Evolutionary conservation across 306 rosid genomes (phyloP).

Genomic region (Vigna reflexopilosa): DNA sequence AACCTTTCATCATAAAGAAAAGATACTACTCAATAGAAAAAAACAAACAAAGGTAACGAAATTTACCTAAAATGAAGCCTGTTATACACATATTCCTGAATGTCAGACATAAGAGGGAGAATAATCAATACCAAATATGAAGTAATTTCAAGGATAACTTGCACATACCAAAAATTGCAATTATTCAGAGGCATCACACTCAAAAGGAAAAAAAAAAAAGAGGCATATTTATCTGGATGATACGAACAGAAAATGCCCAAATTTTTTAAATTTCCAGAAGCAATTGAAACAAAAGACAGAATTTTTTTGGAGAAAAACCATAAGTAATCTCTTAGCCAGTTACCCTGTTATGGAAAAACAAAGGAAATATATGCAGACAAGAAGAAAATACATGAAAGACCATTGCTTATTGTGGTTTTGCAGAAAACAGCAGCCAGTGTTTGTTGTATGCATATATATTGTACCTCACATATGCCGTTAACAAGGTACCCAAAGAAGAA

Average conservation of each 20-base stretch:
- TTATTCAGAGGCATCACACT: constrained; percentile 12
- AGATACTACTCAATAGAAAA: not conserved
- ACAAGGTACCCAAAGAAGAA: constrained; percentile 96
- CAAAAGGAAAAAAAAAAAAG: not conserved
- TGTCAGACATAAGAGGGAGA: not conserved
- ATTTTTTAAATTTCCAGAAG: constrained; percentile 23
- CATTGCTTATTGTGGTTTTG: not conserved
- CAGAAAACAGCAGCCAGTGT: not conserved
- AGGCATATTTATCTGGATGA: not conserved
- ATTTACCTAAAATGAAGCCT: constrained; percentile 89
- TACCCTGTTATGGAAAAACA: not conserved
- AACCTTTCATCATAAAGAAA: not conserved
- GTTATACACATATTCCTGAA: constrained; percentile 97
- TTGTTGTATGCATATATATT: no score
- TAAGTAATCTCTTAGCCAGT: not conserved
- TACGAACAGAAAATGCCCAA: not conserved
- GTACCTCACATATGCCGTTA: constrained; percentile 94
- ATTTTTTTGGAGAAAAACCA: not conserved
- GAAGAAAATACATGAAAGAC: not conserved
- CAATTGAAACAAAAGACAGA: not conserved
- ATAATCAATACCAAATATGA: not conserved
- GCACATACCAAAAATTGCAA: not conserved
- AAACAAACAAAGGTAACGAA: not conserved
- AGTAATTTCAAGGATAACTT: not conserved
- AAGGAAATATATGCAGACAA: not conserved